Evolutionary conservation across 768 basidiomycete species (phyloP).

Genomic region (Leccinum disarticulatum): DNA sequence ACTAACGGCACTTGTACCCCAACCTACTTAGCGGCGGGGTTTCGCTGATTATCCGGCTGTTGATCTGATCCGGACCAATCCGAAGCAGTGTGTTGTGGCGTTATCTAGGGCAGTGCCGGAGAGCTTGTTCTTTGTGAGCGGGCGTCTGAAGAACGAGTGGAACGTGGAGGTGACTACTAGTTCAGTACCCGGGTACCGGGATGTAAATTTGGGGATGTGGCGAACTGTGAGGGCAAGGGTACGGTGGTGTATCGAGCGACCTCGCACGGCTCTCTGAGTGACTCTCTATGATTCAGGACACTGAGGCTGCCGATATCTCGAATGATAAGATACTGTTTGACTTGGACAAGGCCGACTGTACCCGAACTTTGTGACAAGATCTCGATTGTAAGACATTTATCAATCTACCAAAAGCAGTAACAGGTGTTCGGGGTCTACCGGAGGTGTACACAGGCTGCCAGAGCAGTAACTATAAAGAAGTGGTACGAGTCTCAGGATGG

Average conservation of each 20-base stretch:
- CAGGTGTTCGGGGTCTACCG: slow-evolving; percentile 29
- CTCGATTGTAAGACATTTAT: not conserved
- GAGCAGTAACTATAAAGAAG: not conserved
- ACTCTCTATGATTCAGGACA: not conserved
- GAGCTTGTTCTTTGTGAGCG: not conserved
- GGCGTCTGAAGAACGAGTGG: not conserved
- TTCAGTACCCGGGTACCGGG: not conserved
- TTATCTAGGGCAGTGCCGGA: not conserved
- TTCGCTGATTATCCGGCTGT: not conserved
- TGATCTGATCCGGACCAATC: slow-evolving; percentile 3
- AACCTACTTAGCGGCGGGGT: not conserved
- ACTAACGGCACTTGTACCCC: no score
- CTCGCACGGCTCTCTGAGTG: not conserved
- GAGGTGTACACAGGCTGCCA: not conserved
- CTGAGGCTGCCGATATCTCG: not conserved
- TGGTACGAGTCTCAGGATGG: slow-evolving; percentile 27
- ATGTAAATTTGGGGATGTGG: not conserved
- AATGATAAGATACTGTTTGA: not conserved
- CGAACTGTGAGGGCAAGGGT: not conserved
- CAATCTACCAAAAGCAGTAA: slow-evolving; percentile 6
- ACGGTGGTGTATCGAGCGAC: not conserved
- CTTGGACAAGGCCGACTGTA: not conserved
- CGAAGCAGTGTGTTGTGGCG: not conserved
- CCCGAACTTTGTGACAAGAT: not conserved
- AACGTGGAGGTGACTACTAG: not conserved